Evolutionary conservation across 441 rosid species (phyloP).

Genomic region (Cnidoscolus chayamansa): DNA sequence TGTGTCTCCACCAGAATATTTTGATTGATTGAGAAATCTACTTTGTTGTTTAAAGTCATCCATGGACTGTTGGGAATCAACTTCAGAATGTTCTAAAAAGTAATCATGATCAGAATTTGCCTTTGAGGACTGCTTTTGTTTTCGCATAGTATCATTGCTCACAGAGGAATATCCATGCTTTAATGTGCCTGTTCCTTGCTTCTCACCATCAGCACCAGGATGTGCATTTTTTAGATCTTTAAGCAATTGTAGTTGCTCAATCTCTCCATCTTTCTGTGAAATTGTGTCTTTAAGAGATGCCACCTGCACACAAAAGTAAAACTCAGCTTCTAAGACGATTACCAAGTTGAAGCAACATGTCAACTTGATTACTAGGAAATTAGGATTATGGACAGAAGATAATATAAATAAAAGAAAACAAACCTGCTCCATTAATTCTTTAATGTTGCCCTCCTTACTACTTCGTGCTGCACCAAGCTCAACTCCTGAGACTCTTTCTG

Average conservation of each 20-base stretch:
- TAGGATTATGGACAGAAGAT: not conserved
- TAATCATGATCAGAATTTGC: conserved; percentile 51
- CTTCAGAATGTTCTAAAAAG: conserved; percentile 40
- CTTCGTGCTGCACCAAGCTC: conserved; percentile 90
- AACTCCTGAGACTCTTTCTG: conserved; percentile 93
- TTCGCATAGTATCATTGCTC: conserved; percentile 30
- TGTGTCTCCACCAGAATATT: conserved; percentile 17
- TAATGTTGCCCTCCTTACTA: conserved; percentile 75
- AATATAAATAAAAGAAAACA: not conserved
- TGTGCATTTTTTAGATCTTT: conserved; percentile 43
- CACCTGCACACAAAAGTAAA: conserved; percentile 36
- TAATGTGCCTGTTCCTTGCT: conserved; percentile 18
- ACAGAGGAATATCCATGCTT: conserved; percentile 43
- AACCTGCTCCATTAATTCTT: conserved; percentile 94
- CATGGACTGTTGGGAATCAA: conserved; percentile 29
- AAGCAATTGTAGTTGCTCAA: conserved; percentile 52
- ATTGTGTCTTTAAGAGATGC: conserved; percentile 71
- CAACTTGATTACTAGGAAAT: not conserved
- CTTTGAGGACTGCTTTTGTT: conserved; percentile 27
- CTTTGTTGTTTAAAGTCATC: conserved; percentile 21
- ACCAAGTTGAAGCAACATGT: no score
- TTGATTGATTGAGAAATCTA: conserved; percentile 8
- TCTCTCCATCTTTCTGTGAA: conserved; percentile 71
- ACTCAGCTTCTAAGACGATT: no score
- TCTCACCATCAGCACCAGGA: conserved; percentile 35